A percentile compares a stretch with the other conserved stretches of the same genome.
Conservation (phyloP, 2,329 filamentous ascomycete genomes). For the Colletotrichum sp. region DNA sequence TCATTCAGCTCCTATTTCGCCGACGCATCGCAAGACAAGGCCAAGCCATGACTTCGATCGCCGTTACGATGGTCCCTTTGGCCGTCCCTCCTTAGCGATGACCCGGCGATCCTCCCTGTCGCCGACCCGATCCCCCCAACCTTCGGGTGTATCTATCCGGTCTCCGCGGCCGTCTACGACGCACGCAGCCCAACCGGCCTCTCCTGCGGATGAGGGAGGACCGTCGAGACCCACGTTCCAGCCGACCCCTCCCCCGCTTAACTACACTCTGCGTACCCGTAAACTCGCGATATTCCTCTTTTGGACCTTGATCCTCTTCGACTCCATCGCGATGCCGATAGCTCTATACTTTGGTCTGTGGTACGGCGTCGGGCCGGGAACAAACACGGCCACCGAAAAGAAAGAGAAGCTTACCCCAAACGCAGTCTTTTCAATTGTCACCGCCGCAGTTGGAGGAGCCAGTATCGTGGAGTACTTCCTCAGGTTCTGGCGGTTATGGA, state of each 20-base stretch:
- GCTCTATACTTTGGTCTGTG: slow-evolving; percentile 65
- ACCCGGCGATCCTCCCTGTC: background rate
- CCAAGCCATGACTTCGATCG: slow-evolving; percentile 18
- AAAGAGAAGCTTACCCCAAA: slow-evolving; percentile 25
- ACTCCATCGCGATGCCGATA: slow-evolving; percentile 63
- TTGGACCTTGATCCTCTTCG: slow-evolving; percentile 63
- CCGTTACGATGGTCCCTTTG: slow-evolving; percentile 21
- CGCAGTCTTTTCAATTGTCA: slow-evolving; percentile 57
- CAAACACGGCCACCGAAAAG: slow-evolving; percentile 39
- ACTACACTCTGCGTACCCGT: slow-evolving; percentile 31
- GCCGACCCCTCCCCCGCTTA: slow-evolving; percentile 17
- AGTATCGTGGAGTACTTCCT: slow-evolving; percentile 60
- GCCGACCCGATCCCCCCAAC: background rate
- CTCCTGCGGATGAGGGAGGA: background rate
- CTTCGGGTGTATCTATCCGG: background rate
- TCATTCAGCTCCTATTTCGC: background rate
- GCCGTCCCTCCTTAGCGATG: slow-evolving; percentile 2
- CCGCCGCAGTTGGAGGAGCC: slow-evolving; percentile 54
- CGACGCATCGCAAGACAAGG: background rate
- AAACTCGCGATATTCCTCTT: slow-evolving; percentile 63
- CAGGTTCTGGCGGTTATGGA: slow-evolving; percentile 56
- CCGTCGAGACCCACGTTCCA: background rate
- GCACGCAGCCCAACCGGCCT: background rate
- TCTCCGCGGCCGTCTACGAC: background rate
- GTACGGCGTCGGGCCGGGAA: slow-evolving; percentile 47